These are phyloP conservation scores for Pleurotus citrinopileatus DNA, from an alignment of 768 basidiomycete genomes.

Conservation along the genomic window DNA sequence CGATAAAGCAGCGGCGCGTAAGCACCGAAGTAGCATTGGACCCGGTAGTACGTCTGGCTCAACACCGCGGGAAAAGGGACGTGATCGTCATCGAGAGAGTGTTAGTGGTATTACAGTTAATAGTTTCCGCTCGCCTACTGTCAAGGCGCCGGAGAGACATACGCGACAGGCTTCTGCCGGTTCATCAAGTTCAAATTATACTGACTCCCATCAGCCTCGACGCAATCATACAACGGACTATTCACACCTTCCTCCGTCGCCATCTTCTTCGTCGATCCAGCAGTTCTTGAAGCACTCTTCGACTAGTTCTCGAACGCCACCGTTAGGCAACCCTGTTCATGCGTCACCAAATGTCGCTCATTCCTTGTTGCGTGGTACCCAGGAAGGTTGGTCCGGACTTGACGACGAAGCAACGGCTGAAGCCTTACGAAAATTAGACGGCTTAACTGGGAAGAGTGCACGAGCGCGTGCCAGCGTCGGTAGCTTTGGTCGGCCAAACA, in stretches of 20 bases:
- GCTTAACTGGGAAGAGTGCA: conserved; percentile 72
- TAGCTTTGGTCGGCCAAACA: conserved; percentile 65
- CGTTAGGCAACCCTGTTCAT: conserved; percentile 37
- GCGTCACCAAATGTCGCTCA: conserved; percentile 72
- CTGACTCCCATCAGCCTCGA: conserved; percentile 47
- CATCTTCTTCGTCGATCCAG: conserved; percentile 86
- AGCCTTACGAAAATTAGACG: conserved; percentile 90
- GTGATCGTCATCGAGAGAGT: conserved; percentile 58
- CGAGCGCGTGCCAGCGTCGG: conserved; percentile 75
- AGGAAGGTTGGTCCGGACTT: conserved; percentile 86
- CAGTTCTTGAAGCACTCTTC: conserved; percentile 66
- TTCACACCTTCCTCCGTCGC: conserved; percentile 88
- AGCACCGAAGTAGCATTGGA: conserved; percentile 69
- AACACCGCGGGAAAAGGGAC: conserved; percentile 43
- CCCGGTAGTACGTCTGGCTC: conserved; percentile 40
- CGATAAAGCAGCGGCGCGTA: conserved; percentile 51
- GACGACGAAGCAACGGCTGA: conserved; percentile 89
- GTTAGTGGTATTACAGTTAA: conserved; percentile 25
- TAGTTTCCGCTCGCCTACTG: background rate
- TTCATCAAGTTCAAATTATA: conserved; percentile 61
- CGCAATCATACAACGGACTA: conserved; percentile 75
- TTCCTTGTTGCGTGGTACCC: conserved; percentile 81
- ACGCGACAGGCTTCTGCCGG: conserved; percentile 66
- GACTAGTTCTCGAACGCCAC: conserved; percentile 22
- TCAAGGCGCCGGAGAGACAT: conserved; percentile 45